These are phyloP conservation scores for Saccharata proteae DNA, from an alignment of 2,329 filamentous ascomycete genomes.

Conservation along the genomic window DNA sequence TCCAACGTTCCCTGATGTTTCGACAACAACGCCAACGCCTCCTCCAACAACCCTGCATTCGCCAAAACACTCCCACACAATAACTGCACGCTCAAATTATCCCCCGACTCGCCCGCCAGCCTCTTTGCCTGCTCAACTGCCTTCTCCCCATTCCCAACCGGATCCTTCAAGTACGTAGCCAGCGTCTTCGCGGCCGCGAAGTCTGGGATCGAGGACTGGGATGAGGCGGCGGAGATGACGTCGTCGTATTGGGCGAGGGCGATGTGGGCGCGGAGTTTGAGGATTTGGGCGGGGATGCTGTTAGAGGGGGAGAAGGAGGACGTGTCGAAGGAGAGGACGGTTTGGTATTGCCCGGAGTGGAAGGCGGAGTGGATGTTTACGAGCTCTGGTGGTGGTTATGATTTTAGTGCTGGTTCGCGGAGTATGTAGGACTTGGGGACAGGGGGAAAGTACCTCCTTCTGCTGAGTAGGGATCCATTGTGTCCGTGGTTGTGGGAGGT, in stretches of 20 bases:
- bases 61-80: slow-evolving; percentile 73
- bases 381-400: slow-evolving; percentile 37
- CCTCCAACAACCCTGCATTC: slow-evolving; percentile 67
- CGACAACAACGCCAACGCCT: slow-evolving; percentile 65
- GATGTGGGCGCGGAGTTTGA: slow-evolving; percentile 71
- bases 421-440: slow-evolving; percentile 1
- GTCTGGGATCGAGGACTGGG: slow-evolving; percentile 49
- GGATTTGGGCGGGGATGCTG: slow-evolving; percentile 59
- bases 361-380: slow-evolving; percentile 56
- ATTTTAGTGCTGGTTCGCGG: neutral
- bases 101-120: slow-evolving; percentile 52
- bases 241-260: slow-evolving; percentile 67
- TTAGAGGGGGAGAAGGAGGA: slow-evolving; percentile 70
- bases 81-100: slow-evolving; percentile 73
- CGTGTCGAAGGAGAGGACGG: slow-evolving; percentile 76
- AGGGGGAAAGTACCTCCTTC: slow-evolving; percentile 41
- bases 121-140: slow-evolving; percentile 54
- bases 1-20: slow-evolving; percentile 74
- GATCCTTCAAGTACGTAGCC: slow-evolving; percentile 43
- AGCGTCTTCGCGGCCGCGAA: slow-evolving; percentile 65
- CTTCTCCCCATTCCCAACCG: slow-evolving; percentile 34
- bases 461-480: slow-evolving; percentile 52
- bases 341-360: slow-evolving; percentile 70
- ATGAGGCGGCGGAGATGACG: slow-evolving; percentile 56
- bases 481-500: slow-evolving; percentile 1